Percentiles rank a stretch among this genome's conserved stretches.
Evolutionary conservation across 139 green algal species (phyloP).

Genomic region (Auxenochlorella pyrenoidosa): DNA sequence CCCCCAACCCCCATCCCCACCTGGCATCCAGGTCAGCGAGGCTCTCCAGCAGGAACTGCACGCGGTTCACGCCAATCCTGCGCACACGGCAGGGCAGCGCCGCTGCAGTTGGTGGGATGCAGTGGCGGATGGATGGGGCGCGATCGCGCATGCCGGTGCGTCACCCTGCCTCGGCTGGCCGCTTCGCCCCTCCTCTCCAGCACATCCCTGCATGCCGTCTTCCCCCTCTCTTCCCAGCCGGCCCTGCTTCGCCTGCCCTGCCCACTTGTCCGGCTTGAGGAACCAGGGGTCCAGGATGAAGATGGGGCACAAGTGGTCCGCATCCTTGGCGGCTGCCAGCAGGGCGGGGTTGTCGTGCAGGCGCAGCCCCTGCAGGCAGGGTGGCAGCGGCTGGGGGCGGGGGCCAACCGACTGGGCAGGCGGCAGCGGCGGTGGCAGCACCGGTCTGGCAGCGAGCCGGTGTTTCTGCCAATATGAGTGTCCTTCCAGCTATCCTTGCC

Average conservation of each 20-base stretch:
- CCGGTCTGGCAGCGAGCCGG: too few species aligned
- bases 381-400: neutral
- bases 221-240: too few species aligned
- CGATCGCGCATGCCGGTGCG: neutral
- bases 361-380: slow-evolving; percentile 70
- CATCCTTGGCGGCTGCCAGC: slow-evolving; percentile 64
- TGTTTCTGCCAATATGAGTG: too few species aligned
- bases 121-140: too few species aligned
- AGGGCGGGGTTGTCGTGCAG: slow-evolving; percentile 94
- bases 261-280: slow-evolving; percentile 54
- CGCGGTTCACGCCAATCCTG: slow-evolving; percentile 82
- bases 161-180: too few species aligned
- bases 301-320: slow-evolving; percentile 75
- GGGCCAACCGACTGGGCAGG: too few species aligned
- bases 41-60: slow-evolving; percentile 89
- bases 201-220: too few species aligned
- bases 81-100: neutral
- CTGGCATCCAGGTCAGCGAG: slow-evolving; percentile 80
- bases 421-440: too few species aligned
- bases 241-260: neutral
- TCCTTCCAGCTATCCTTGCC: too few species aligned
- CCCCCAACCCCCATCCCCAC: slow-evolving; percentile 17
- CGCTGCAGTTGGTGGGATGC: too few species aligned
- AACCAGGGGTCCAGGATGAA: slow-evolving; percentile 91
- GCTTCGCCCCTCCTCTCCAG: too few species aligned